Percentiles rank a stretch among this genome's conserved stretches.
phyloP scores from a whole-genome alignment of 352 stramenopile genomes.

The Globisporangium radiosum region DNA sequence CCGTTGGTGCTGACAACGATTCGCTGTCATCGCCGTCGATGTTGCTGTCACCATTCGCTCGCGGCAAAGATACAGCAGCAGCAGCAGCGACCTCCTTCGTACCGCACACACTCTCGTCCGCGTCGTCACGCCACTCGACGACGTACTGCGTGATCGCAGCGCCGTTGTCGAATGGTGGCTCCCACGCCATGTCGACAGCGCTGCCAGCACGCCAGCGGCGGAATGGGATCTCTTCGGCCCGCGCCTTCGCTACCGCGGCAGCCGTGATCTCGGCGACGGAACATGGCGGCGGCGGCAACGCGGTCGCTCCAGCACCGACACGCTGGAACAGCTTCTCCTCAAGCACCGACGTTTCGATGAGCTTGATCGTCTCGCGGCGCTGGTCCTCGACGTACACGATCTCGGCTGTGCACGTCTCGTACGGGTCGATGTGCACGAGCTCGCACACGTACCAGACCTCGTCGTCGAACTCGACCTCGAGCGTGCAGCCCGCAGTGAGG shows the following conservation, averaged over 20 bases:
- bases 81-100: constrained; percentile 5
- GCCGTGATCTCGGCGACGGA: constrained; percentile 42
- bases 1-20: background rate
- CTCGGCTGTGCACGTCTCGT: constrained; percentile 51
- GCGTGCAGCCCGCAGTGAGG: constrained; percentile 32
- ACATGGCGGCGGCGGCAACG: constrained; percentile 4
- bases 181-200: constrained; percentile 64
- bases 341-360: constrained; percentile 31
- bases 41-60: background rate
- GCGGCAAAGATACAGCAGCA: background rate
- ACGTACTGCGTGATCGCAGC: constrained; percentile 54
- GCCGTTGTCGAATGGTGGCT: constrained; percentile 56
- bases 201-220: constrained; percentile 60
- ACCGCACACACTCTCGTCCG: constrained; percentile 19
- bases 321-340: constrained; percentile 20
- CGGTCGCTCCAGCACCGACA: background rate
- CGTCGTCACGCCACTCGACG: constrained; percentile 64
- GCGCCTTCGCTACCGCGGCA: constrained; percentile 31
- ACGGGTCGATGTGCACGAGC: constrained; percentile 49
- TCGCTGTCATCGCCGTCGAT: background rate
- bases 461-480: constrained; percentile 73
- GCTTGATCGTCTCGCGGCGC: constrained; percentile 58
- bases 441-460: constrained; percentile 63
- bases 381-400: constrained; percentile 57
- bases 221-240: constrained; percentile 42